Base-by-base conservation (phyloP, 305 asterid species). In the Euphrasia arctica region DNA sequence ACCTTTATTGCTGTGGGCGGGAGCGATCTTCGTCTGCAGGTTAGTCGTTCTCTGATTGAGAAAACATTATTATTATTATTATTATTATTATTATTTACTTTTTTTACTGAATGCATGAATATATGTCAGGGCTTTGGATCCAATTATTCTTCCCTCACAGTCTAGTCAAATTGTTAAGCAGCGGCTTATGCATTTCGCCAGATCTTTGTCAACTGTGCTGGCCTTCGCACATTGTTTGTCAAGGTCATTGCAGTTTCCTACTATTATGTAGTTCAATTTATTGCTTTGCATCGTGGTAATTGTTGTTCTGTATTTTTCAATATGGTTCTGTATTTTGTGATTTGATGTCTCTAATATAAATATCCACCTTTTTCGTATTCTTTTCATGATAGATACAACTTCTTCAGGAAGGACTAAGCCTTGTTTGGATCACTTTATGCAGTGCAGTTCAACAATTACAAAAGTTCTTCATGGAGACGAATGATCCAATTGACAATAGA, bases 211-310 rank as follows among this genome's bases (percentile, higher is more conserved):
- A 13, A 88, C 97, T 0, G 97, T 93, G 74, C 64, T 93, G 74
- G 87, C 96, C 72, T 83, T 78, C 79, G 98, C 97, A 57, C 82
- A 79, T 72, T 89, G 93, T 77, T 79, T 93, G 63, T 84, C 97
- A 13, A 85, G 98, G 97, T 84, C 75, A 72, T 74, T 72, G 28
- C 43, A 61, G 51, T 60, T 59, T 62, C 22, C 22, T 18, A 18
- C 62, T 67, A 54, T 50, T 55, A 5, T 47, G 36, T 4, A 18
- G 49, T 32, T 54, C 59, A 49, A 28, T 54, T 54, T 31, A 58
- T 41, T 59, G 29, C 57, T 58, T 18, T 18, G 22, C 22, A 18
- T 18, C 22, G 22, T 18, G 22, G 22, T 18, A 18, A 18, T 18
- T 18, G 22, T 18, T 18, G 22, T 18, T 18, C 22, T 18, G 22